Base-by-base conservation (phyloP, 805 yeast species). In the Wickerhamomyces bisporus region DNA sequence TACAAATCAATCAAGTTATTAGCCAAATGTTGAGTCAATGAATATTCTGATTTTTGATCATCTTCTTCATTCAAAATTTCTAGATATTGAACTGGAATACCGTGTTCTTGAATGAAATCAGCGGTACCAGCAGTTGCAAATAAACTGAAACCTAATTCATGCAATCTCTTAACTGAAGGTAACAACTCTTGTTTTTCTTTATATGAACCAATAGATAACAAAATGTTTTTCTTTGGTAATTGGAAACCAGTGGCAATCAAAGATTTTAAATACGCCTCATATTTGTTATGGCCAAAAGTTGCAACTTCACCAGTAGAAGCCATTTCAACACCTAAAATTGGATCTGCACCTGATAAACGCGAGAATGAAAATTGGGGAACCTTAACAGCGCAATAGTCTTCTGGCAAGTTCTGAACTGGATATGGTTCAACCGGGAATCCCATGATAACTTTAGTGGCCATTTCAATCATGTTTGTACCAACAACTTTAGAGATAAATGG, bases 91-190 rank as follows among this genome's bases (percentile, higher is more conserved):
- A 93, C 97, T 38, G 97, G 95, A 48, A 93, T 74, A 35, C 80
- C 84, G 62, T 93, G 96, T 65, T 93, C 98, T 62, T 86, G 87
- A 55, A 93, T 81, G 70, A 93, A 93, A 65, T 93, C 98, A 48
- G 98, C 96, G 49, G 99, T 93, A 71, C 99, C 99, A 21, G 98
- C 87, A 48, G 99, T 93, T 31, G 98, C 99, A 67, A 88, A 94
- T 55, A 93, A 70, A 55, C 82, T 81, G 75, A 71, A 93, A 42
- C 96, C 98, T 63, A 86, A 66, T 60, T 85, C 86, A 62, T 79
- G 70, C 43, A 93, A 71, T 60, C 79, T 84, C 64, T 73, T 72
- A 50, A 93, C 87, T 21, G 91, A 75, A 38, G 99, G 98, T 48
- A 93, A 67, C 55, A 93, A 71, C 66, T 93, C 99, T 54, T 75